Evolutionary conservation across 805 yeast species (phyloP), one percentile per base, ranked within the genome.

Genomic region (Myxozyma sirexii): DNA sequence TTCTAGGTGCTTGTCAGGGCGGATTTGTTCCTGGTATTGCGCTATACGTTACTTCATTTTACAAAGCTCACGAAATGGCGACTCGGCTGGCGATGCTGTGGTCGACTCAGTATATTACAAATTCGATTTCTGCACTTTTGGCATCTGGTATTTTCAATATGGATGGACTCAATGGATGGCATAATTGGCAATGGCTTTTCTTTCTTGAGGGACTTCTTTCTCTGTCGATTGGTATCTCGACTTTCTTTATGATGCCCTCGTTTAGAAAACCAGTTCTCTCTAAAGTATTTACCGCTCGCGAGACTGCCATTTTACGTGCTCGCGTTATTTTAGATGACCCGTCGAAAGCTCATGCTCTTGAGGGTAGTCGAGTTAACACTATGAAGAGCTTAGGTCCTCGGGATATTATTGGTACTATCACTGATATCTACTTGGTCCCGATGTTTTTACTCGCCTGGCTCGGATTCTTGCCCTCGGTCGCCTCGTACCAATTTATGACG

Each of bases 111-210:
- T 81, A 84, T 1, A 54, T 78, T 24, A 79, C 85, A 0, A 76
- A 74, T 49, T 78, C 82, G 19, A 38, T 72, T 23, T 72, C 83
- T 15, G 77, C 84, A 4, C 69, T 84, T 17, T 72, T 81, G 33
- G 85, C 84, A 0, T 82, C 77, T 62, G 89, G 83, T 1, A 71
- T 85, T 41, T 74, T 84, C 56, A 77, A 77, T 57, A 73, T 85
- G 73, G 75, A 81, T 38, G 84, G 83, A n/a, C 58, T 67, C 1
- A 63, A 65, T 15, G 79, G 82, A 7, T 74, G 76, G 71, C 73
- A 73, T 10, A 85, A 87, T 31, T 86, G 90, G 90, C 77, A 80
- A 59, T 86, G 86, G 84, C 72, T 86, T 21, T 86, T 86, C 64
- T 68, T 86, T 24, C 75, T 86, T 53, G 88, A 85, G 68, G 89